Base-by-base conservation (phyloP, 2,329 filamentous ascomycete genomes). In the Bipolaris victoriae region DNA sequence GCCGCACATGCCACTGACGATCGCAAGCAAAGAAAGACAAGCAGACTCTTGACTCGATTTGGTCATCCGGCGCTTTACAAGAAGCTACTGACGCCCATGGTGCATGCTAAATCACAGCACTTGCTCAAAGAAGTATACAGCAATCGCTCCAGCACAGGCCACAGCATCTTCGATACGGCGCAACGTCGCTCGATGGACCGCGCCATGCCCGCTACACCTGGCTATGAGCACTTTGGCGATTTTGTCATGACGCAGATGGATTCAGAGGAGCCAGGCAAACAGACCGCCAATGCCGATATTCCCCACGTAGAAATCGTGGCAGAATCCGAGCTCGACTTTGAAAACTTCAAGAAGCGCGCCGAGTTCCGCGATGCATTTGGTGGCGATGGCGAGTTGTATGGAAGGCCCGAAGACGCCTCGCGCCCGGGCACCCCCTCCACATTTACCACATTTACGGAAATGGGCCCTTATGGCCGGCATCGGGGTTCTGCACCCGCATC, bases 11-110 rank as follows among this genome's bases (percentile, higher is more conserved):
- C 64, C 45, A 31, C 70, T 4, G 73, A 77, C 49, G 58, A 59
- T 60, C 18, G 58, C 7, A 68, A 66, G 41, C 46, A 55, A 67
- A 79, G 59, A 60, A 71, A 59, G 70, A 77, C 65, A 68, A 92
- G 89, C 76, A 89, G 84, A 70, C 83, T 92, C 55, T 88, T 84
- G 57, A 87, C 87, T 16, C 84, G 90, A 24, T 99, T 97, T 73
- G 93, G 93, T 1, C 92, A 98, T 74, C 95, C 94, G 0, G 92
- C 91, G 2, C 82, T 98, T 15, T 97, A 94, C 81, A 91, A 90
- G 76, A 67, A 66, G 18, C 60, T 76, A 7, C 68, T 75, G 11
- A 74, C 70, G 1, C 94, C 93, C 1, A 97, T 98, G 92, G 93
- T 97, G 6, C 90, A 96, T 68, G 90, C 90, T 39, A 96, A 90